Base-by-base conservation (phyloP, 441 rosid genomes). In the Gossypium davidsonii region DNA sequence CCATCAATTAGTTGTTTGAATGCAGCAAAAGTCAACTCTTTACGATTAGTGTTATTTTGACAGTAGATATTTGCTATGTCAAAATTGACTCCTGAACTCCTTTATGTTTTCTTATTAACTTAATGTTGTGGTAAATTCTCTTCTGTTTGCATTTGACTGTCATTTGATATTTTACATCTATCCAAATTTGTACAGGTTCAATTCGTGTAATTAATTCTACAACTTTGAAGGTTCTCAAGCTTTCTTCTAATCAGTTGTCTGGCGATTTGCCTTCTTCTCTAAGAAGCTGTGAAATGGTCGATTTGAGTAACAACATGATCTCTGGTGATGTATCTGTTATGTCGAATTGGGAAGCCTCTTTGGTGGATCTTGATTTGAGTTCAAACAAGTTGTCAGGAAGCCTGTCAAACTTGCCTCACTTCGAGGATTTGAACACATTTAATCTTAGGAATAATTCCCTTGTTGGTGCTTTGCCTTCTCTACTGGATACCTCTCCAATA, bases 301-400 rank as follows among this genome's bases (percentile, higher is more conserved):
- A 94, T 85, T 77, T 94, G 77, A 94, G 97, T 76, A 79, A 86
- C 82, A 94, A 94, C 80, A 79, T 64, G 77, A 80, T 94, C 74
- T 82, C 86, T 42, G 93, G 88, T 25, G 87, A 90, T 57, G 66
- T 88, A 70, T 89, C 93, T 66, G 80, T 76, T 63, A 21, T 89
- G 76, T 79, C 73, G 73, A 69, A 88, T 37, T 94, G 97, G 98
- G 86, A 83, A 79, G 88, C 89, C 28, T 72, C 86, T 58, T 74
- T 89, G 34, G 91, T 90, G 80, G 61, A 80, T 82, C 82, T 94
- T 78, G 98, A 94, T 84, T 80, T 94, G 84, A 91, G 97, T 80
- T 88, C 95, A 64, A 94, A 94, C 80, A 77, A 71, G 21, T 85
- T 94, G 77, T 83, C 87, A 2, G 97, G 98, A 82, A 83, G 78